Evolutionary conservation across 768 basidiomycete species (phyloP), one percentile per base, ranked within the genome.

Genomic region (Tricholoma terreum): DNA sequence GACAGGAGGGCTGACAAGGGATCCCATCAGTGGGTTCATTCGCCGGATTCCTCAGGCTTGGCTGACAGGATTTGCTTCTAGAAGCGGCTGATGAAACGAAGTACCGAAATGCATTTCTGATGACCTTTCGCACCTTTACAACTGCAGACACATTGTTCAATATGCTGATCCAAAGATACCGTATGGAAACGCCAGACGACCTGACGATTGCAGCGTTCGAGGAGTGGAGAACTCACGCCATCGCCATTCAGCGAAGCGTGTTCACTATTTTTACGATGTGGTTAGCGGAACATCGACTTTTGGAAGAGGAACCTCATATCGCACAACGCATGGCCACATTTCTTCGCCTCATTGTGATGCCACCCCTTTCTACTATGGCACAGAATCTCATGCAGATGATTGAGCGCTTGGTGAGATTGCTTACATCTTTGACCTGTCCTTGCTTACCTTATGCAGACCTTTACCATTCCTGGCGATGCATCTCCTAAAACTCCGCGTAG

Each of bases 41-140:
- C 24, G 31, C 11, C 15, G 14, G 27, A 15, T 22, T 14, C 11
- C n/a, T 24, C 2, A 43, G n/a, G 40, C 12, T 12, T 34, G 38
- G n/a, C 6, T 42, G 17, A 31, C 15, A 15, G 12, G 19, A 42
- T 15, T 7, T 30, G 27, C 53, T 50, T 33, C 35, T 56, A 63
- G 68, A 60, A 57, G 51, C 61, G 52, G 56, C 70, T 30, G 64
- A 70, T 61, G 68, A 77, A 49, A 61, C 46, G 5, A 55, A 67
- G 10, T 88, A 79, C 67, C 76, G 79, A 24, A 75, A 79, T 31
- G 78, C 83, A n/a, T 95, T 96, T 74, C 77, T 95, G 45, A 85
- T 84, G 71, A 94, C 92, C 14, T 92, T 90, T 73, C 80, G 85
- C 53, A 89, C 90, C 0, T 93, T 95, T 67, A 86, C 84, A 22